Evolutionary conservation across 108 stramenopile genomes (phyloP), one percentile per base, ranked within the genome.

Genomic region (Cyclotella cryptica): DNA sequence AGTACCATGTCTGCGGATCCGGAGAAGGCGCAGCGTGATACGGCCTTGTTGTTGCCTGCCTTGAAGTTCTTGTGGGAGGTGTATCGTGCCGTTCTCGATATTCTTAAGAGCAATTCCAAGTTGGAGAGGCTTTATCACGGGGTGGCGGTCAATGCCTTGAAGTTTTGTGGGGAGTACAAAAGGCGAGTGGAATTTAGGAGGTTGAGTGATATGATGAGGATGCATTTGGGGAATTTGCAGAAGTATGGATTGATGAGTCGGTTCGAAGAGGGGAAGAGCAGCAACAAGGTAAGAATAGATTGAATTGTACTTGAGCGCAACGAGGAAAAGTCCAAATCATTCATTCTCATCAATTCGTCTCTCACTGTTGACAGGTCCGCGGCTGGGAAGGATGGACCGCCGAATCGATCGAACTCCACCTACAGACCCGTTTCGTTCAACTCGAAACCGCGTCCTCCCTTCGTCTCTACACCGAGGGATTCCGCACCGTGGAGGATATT

Each of bases 21-120:
- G 10, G 88, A 86, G 75, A 88, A 95, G 72, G 93, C 90, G 61
- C 93, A 97, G 61, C 88, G 96, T 10, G 97, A 98, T 64, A 86
- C 96, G 13, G 80, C 92, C 44, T 47, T 94, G 68, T 72, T 98
- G 58, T 75, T 99, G 44, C 99, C 99, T 22, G 91, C 93, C 66
- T 84, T 99, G n/a, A 97, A 97, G 79, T 98, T 99, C 78, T 83
- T 98, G 21, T 99, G 99, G 99, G 99, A 99, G 75, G 89, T 89
- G 15, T 99, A 98, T 87, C 87, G 99, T 6, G 92, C 96, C 58
- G 91, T 98, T 10, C 82, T 99, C 35, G 99, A 99, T 75, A 96
- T 98, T 61, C 72, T 99, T 35, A 85, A 89, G 71, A 88, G 85
- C 66, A 97, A 96, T 84, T 86, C 94, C 53, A 98, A 98, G 84